Conservation (phyloP, 352 stramenopile genomes). For the Phytophthora cryptogea region DNA sequence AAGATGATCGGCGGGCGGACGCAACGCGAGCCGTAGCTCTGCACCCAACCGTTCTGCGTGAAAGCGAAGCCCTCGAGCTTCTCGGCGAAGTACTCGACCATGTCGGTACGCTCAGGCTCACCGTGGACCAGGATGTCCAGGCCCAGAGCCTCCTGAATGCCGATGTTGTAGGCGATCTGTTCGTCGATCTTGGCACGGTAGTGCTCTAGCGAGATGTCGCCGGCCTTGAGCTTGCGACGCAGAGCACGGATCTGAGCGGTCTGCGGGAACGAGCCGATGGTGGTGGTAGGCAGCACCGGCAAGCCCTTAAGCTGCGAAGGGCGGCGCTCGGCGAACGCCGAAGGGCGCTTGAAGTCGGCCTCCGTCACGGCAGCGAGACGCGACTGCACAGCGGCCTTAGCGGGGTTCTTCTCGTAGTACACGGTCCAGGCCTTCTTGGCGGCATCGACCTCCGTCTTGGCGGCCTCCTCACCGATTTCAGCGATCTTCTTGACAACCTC, state of each 20-base stretch:
- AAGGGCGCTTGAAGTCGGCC: constrained; percentile 81
- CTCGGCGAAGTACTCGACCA: constrained; percentile 96
- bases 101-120: constrained; percentile 93
- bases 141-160: constrained; percentile 90
- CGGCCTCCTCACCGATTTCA: constrained; percentile 56
- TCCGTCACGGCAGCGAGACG: constrained; percentile 65
- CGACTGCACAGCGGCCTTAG: constrained; percentile 65
- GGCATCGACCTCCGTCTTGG: constrained; percentile 52
- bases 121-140: constrained; percentile 95
- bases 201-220: constrained; percentile 71
- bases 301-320: constrained; percentile 67
- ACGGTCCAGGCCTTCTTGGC: constrained; percentile 66
- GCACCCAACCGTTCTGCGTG: constrained; percentile 93
- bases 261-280: constrained; percentile 95
- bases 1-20: constrained; percentile 93
- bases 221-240: constrained; percentile 80
- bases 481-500: constrained; percentile 80
- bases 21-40: constrained; percentile 93
- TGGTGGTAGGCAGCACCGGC: constrained; percentile 91
- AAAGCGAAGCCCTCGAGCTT: constrained; percentile 93
- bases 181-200: constrained; percentile 91
- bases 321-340: constrained; percentile 79
- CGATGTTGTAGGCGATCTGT: constrained; percentile 93
- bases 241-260: constrained; percentile 87
- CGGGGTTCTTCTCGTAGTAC: constrained; percentile 88